A percentile compares a stretch with the other conserved stretches of the same genome.
Conservation (phyloP, 305 asterid genomes). For the Nicotiana rustica region DNA sequence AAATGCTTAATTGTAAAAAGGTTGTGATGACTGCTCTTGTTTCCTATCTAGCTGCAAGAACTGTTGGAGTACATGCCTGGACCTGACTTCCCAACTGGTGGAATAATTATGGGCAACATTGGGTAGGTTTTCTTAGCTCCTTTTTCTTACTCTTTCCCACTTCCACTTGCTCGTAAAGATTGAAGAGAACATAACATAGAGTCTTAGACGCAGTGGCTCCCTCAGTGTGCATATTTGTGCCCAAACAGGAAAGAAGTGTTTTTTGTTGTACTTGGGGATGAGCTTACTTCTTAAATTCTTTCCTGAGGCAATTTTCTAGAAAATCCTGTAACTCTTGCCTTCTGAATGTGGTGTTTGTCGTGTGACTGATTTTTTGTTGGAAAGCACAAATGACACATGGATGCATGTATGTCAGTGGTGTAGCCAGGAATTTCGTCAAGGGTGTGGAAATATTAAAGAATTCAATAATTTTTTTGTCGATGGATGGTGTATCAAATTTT, state of each 20-base stretch:
- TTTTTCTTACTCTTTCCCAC: conserved; percentile 17
- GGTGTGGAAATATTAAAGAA: no score
- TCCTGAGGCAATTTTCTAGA: background rate
- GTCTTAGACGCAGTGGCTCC: background rate
- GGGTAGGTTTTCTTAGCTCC: conserved; percentile 63
- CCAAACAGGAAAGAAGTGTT: background rate
- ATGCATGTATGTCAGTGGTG: no score
- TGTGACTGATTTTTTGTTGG: background rate
- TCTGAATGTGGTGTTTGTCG: background rate
- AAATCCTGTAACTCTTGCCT: background rate
- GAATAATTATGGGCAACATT: conserved; percentile 89
- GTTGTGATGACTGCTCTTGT: conserved; percentile 25
- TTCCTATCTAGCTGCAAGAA: conserved; percentile 72
- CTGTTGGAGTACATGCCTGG: conserved; percentile 98
- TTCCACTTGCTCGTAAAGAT: conserved; percentile 24
- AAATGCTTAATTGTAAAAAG: conserved; percentile 19
- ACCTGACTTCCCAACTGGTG: conserved; percentile 99
- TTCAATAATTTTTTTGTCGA: no score
- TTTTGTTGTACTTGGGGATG: background rate
- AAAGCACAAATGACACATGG: background rate
- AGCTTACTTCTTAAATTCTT: conserved; percentile 1
- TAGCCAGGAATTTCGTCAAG: no score
- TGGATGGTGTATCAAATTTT: no score
- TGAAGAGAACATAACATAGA: conserved; percentile 4
- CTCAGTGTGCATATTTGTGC: background rate